These are phyloP conservation scores for Physocladia obscura DNA, from an alignment of 192 early-diverging fungal genomes.

Conservation along the genomic window DNA sequence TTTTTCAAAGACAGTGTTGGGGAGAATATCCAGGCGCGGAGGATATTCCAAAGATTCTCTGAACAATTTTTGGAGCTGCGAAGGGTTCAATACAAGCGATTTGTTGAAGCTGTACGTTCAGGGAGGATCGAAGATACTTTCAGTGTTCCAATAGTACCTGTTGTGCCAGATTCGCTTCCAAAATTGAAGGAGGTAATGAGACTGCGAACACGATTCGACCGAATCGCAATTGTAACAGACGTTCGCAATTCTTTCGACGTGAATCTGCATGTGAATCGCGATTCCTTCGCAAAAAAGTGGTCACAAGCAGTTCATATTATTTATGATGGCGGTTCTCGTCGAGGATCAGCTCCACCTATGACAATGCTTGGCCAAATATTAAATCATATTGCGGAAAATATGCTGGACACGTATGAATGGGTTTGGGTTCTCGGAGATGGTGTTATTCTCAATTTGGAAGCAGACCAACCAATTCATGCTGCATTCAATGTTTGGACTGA, in stretches of 20 bases:
- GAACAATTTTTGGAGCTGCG: background rate
- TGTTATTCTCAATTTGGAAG: background rate
- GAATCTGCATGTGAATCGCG: background rate
- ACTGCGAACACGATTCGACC: background rate
- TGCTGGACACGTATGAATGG: slow-evolving; percentile 1
- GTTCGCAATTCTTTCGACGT: background rate
- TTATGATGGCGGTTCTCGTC: too few species aligned
- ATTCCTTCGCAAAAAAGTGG: background rate
- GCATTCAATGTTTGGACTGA: background rate
- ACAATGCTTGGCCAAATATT: too few species aligned
- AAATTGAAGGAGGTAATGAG: background rate
- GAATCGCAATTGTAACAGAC: background rate
- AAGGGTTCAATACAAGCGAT: background rate
- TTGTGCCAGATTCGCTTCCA: background rate
- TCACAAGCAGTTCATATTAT: slow-evolving; percentile 2
- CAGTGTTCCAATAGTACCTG: background rate
- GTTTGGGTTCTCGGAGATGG: background rate
- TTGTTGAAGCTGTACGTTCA: background rate
- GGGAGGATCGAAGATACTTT: background rate
- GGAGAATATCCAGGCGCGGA: background rate
- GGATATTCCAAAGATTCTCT: background rate
- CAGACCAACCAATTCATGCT: background rate
- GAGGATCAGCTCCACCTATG: too few species aligned
- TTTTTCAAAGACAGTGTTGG: background rate
- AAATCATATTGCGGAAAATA: too few species aligned